Percentiles rank a stretch among this genome's conserved stretches.
Evolutionary conservation across 306 rosid genomes (phyloP).

Genomic region (Acmispon strigosus): DNA sequence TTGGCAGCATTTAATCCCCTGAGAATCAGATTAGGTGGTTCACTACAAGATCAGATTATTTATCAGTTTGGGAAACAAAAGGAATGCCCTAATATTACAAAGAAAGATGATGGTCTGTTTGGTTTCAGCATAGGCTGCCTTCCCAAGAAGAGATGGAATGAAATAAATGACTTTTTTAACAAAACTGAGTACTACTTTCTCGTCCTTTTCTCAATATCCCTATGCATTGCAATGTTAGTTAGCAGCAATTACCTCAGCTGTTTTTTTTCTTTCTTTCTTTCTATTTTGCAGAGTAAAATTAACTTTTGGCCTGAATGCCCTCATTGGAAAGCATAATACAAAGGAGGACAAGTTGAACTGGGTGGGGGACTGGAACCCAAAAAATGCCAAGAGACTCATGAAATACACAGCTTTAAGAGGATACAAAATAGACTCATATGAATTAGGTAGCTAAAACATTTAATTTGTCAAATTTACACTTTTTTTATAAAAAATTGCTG

Average conservation of each 20-base stretch:
- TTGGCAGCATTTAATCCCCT: slow-evolving; percentile 38
- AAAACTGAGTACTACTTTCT: slow-evolving; percentile 20
- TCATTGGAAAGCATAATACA: slow-evolving; percentile 31
- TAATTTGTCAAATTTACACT: not conserved
- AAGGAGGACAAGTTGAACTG: slow-evolving; percentile 20
- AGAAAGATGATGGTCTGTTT: slow-evolving; percentile 27
- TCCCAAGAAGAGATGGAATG: slow-evolving; percentile 43
- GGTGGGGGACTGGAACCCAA: slow-evolving; percentile 49
- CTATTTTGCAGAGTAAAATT: not conserved
- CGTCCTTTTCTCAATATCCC: not conserved
- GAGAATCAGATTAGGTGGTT: slow-evolving; percentile 68
- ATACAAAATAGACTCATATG: slow-evolving; percentile 54
- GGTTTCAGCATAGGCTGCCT: slow-evolving; percentile 51
- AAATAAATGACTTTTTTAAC: slow-evolving; percentile 27
- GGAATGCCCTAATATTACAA: slow-evolving; percentile 21
- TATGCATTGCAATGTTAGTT: too few species aligned
- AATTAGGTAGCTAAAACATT: slow-evolving; percentile 26
- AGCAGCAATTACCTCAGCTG: not conserved
- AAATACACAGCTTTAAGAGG: slow-evolving; percentile 40
- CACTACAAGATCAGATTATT: slow-evolving; percentile 45
- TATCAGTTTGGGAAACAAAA: slow-evolving; percentile 36
- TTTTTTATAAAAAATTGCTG: not conserved
- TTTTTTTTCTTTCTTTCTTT: not conserved
- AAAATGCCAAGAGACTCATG: slow-evolving; percentile 43
- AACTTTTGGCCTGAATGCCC: slow-evolving; percentile 52